phyloP scores from a whole-genome alignment of 2,329 filamentous ascomycete genomes.

The Furcasterigmium sp. region DNA sequence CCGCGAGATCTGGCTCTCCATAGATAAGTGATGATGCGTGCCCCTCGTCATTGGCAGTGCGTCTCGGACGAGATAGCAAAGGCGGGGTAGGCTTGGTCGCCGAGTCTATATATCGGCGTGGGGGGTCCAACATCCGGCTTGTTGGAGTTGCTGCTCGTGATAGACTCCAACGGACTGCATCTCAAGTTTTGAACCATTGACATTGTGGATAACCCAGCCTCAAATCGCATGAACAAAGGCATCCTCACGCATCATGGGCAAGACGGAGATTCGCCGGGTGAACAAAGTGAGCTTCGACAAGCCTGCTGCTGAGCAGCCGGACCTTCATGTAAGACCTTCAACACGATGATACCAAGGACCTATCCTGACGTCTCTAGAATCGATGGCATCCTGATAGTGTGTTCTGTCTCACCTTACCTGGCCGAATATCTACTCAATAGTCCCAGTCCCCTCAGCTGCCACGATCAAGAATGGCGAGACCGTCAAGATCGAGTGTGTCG shows the following conservation, averaged over 20 bases:
- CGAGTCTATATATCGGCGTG: too few relatives aligned
- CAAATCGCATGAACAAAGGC: too few relatives aligned
- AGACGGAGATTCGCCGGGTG: conserved; percentile 56
- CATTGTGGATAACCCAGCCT: too few relatives aligned
- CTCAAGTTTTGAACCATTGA: not conserved
- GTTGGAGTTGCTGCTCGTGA: not conserved
- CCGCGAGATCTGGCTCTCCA: too few relatives aligned
- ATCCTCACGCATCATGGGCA: conserved; percentile 45
- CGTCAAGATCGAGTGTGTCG: conserved; percentile 89
- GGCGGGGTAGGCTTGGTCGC: not conserved
- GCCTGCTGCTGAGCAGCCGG: conserved; percentile 63
- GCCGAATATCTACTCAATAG: conserved; percentile 2
- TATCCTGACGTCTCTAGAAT: conserved; percentile 54
- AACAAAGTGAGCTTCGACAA: conserved; percentile 69
- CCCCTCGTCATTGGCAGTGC: too few relatives aligned
- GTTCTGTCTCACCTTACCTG: conserved; percentile 14
- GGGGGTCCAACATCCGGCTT: not conserved
- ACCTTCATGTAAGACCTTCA: conserved; percentile 60
- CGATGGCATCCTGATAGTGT: conserved; percentile 88
- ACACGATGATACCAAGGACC: too few relatives aligned
- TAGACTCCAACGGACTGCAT: not conserved
- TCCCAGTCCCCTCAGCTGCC: conserved; percentile 64
- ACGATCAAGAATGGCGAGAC: conserved; percentile 78
- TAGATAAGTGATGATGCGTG: too few relatives aligned
- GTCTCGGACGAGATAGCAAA: not conserved